Evolutionary conservation across 371 early-diverging fungal species (phyloP), one percentile per base, ranked within the genome.

Genomic region (Aphelidium insulamus): DNA sequence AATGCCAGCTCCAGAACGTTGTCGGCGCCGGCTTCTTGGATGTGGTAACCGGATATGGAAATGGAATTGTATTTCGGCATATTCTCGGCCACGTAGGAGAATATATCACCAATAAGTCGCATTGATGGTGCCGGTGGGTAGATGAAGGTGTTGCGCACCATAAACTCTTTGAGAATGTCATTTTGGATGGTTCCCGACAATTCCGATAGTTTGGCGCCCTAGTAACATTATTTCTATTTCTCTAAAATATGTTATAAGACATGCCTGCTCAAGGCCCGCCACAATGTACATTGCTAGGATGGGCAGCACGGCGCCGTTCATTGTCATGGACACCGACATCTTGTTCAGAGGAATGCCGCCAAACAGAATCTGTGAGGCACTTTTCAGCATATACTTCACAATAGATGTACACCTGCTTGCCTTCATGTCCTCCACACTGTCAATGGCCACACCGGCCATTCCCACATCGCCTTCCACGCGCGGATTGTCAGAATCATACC

Each of bases 21-120:
- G 44, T 82, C 69, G 15, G 81, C 83, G 21, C 83, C 83, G 29
- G 83, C 81, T 44, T 82, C 83, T 49, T 80, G 80, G 52, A 82
- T 72, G 49, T 82, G 83, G 45, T 82, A 82, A 27, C 83, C 83
- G 5, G 80, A 79, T 34, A 82, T 82, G 16, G 80, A 79, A 39
- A 82, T 82, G 26, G 80, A 77, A 63, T 82, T 80, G 60, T 75
- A 82, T 52, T 74, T 75, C 23, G 79, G 79, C 81, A 82, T 81
- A 44, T 79, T 51, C 54, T 64, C 41, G 11, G 30, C 17, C 28
- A 34, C 6, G 55, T 64, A 79, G 19, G 69, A 58, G 42, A 82
- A 80, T 38, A 82, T 81, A 37, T 82, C 82, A 35, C 72, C 77
- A 35, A 82, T 81, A 34, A 79, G 54, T 45, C 60, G 62, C 81